Conservation (phyloP, 495 filamentous ascomycete species). For the Letharia lupina region DNA sequence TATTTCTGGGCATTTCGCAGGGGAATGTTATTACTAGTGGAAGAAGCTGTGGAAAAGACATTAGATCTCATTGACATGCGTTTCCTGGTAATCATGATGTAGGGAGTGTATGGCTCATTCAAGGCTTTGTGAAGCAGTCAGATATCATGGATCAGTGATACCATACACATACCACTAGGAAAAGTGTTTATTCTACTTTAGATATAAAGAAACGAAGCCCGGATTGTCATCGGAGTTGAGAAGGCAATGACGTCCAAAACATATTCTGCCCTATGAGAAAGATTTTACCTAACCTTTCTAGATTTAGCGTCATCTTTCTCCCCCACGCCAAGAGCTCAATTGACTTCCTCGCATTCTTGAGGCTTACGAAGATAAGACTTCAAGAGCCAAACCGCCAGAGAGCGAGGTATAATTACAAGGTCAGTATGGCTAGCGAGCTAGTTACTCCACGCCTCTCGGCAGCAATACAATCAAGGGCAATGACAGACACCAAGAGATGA, state of each 20-base stretch:
- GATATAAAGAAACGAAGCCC: no score
- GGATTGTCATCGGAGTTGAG: no score
- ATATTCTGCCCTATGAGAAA: background rate
- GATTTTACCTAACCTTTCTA: background rate
- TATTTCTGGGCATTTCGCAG: background rate
- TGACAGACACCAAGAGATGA: background rate
- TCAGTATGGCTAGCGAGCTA: background rate
- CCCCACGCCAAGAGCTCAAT: no score
- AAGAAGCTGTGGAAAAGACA: background rate
- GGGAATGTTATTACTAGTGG: background rate
- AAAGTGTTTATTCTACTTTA: no score
- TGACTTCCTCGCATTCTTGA: no score
- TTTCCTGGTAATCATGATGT: background rate
- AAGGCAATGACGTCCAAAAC: background rate
- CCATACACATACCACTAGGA: background rate
- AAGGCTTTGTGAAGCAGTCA: background rate
- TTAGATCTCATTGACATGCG: background rate
- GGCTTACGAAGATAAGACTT: background rate
- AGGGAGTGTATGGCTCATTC: background rate
- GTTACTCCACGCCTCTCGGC: background rate
- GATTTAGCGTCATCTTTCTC: background rate
- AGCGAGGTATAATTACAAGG: background rate
- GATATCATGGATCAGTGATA: background rate
- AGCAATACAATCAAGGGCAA: background rate
- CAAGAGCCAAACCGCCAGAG: background rate